Conservation (phyloP, 169 alveolate species). For the Theileria annulata region DNA sequence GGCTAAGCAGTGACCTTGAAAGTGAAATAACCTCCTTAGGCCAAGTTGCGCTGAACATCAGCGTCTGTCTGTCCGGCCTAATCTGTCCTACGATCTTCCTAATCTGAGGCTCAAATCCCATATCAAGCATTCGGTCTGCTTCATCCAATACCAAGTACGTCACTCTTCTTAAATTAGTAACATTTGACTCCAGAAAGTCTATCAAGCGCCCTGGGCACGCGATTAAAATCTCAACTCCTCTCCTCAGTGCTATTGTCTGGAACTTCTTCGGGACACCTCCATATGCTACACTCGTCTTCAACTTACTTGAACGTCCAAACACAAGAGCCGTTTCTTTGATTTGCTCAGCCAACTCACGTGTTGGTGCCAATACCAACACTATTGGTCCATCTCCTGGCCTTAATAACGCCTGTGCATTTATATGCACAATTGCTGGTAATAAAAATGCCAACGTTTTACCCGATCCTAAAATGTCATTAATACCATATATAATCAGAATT, state of each 20-base stretch:
- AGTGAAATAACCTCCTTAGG: slow-evolving; percentile 94
- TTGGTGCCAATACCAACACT: slow-evolving; percentile 97
- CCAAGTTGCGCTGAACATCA: slow-evolving; percentile 99
- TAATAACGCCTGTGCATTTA: slow-evolving; percentile 85
- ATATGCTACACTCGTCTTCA: slow-evolving; percentile 87
- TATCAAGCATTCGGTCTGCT: slow-evolving; percentile 98
- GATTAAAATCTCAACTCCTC: slow-evolving; percentile 95
- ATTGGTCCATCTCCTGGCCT: slow-evolving; percentile 96
- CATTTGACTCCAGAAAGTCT: slow-evolving; percentile 91
- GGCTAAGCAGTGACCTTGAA: slow-evolving; percentile 91
- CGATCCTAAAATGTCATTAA: slow-evolving; percentile 83
- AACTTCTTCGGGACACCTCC: slow-evolving; percentile 94
- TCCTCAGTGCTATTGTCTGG: slow-evolving; percentile 83
- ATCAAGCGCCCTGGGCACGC: slow-evolving; percentile 95
- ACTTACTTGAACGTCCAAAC: slow-evolving; percentile 85
- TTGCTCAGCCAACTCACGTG: slow-evolving; percentile 98
- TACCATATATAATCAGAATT: background rate
- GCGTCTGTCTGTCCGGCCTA: slow-evolving; percentile 92
- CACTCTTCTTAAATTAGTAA: slow-evolving; percentile 92
- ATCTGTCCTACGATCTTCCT: slow-evolving; percentile 90
- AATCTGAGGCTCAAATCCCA: slow-evolving; percentile 99
- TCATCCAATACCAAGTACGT: slow-evolving; percentile 98
- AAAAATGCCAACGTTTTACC: slow-evolving; percentile 97
- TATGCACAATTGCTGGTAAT: slow-evolving; percentile 95
- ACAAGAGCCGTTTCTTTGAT: slow-evolving; percentile 90